These are phyloP conservation scores for Biscogniauxia sp. DNA, from an alignment of 2,329 filamentous ascomycete genomes.

Conservation along the genomic window DNA sequence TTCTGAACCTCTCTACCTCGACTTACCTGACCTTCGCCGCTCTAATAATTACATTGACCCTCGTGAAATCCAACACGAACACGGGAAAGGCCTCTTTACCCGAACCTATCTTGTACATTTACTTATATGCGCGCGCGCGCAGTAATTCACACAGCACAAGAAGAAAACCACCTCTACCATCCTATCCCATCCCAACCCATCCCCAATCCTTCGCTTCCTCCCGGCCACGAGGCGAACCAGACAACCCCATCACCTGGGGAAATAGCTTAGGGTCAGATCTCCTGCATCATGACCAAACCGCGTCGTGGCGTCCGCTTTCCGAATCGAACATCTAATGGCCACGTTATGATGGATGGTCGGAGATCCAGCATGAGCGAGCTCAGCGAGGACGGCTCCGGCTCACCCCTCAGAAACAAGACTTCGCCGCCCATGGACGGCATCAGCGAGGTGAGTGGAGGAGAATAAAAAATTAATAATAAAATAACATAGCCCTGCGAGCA, in stretches of 20 bases:
- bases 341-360: constrained; percentile 48
- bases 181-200: background rate
- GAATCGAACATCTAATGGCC: constrained; percentile 48
- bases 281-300: constrained; percentile 32
- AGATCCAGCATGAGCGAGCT: constrained; percentile 71
- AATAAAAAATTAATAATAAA: too few relatives aligned
- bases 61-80: too few relatives aligned
- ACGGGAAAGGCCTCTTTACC: too few relatives aligned
- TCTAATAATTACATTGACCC: too few relatives aligned
- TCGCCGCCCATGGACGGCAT: constrained; percentile 36
- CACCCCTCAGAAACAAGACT: constrained; percentile 30
- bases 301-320: constrained; percentile 56
- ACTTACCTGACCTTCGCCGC: too few relatives aligned
- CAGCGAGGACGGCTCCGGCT: constrained; percentile 56
- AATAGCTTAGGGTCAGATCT: too few relatives aligned
- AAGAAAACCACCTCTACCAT: too few relatives aligned
- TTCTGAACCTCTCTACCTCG: too few relatives aligned
- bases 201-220: background rate
- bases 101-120: too few relatives aligned
- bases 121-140: background rate
- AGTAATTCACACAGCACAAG: too few relatives aligned
- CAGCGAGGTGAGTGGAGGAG: constrained; percentile 32
- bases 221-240: background rate
- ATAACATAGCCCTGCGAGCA: too few relatives aligned
- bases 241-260: background rate